These are phyloP conservation scores for Hansenula sp. DNA, from an alignment of 1,139 yeast genomes.

Conservation along the genomic window DNA sequence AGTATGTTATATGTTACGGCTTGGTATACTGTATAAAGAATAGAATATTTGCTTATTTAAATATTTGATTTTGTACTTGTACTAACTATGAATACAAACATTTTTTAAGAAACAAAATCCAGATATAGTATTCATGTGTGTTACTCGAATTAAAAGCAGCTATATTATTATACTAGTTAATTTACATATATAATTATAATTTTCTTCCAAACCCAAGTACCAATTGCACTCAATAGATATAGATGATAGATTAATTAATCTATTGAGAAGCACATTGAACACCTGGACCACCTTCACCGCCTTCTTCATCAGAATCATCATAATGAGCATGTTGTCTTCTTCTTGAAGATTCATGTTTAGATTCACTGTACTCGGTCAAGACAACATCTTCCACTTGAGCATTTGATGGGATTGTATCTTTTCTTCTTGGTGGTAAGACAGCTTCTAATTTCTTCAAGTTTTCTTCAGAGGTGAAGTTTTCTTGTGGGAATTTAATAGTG, in stretches of 20 bases:
- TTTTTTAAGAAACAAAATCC: too few relatives aligned
- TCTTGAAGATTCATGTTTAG: slow-evolving; percentile 47
- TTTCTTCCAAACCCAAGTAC: background rate
- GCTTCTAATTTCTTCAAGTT: slow-evolving; percentile 60
- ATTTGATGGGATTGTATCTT: slow-evolving; percentile 51
- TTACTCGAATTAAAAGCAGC: too few relatives aligned
- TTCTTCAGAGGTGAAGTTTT: slow-evolving; percentile 62
- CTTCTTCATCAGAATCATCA: slow-evolving; percentile 67
- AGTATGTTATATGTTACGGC: too few relatives aligned
- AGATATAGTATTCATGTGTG: too few relatives aligned
- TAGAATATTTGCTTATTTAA: background rate
- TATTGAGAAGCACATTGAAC: slow-evolving; percentile 88
- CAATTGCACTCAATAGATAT: background rate
- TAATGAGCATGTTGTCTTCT: slow-evolving; percentile 48
- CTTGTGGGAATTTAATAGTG: slow-evolving; percentile 66
- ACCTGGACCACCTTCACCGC: slow-evolving; percentile 62
- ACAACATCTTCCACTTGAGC: slow-evolving; percentile 83
- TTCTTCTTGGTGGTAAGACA: slow-evolving; percentile 63
- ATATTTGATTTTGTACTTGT: too few relatives aligned
- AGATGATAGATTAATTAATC: slow-evolving; percentile 6
- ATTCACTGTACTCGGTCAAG: slow-evolving; percentile 57
- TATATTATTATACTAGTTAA: background rate
- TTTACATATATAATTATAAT: background rate
- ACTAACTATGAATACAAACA: too few relatives aligned
- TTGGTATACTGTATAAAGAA: background rate